A percentile compares a stretch with the other conserved stretches of the same genome.
Evolutionary conservation across 2,329 filamentous ascomycete genomes (phyloP).

Genomic region (Clonostachys rosea): DNA sequence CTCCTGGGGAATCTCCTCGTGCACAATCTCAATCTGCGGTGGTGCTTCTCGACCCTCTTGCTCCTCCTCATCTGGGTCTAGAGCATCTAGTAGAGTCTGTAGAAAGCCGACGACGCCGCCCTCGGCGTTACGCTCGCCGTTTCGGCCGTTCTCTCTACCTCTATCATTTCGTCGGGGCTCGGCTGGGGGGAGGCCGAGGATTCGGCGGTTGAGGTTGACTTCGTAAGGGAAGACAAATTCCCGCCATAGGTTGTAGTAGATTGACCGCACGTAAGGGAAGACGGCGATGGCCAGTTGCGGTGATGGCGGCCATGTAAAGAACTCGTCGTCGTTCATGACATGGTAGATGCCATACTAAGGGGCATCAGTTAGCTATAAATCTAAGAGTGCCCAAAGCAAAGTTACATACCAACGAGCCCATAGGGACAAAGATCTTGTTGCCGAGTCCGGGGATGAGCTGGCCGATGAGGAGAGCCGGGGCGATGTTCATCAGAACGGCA

Average conservation of each 20-base stretch:
- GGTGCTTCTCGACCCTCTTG: constrained; percentile 6
- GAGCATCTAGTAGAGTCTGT: constrained; percentile 26
- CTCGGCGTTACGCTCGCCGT: constrained; percentile 10
- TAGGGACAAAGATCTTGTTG: constrained; percentile 34
- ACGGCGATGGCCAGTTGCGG: constrained; percentile 43
- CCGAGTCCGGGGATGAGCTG: constrained; percentile 36
- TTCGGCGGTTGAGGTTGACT: constrained; percentile 38
- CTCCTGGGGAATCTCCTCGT: background rate
- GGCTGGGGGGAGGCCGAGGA: constrained; percentile 30
- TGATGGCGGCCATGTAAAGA: constrained; percentile 48
- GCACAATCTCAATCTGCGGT: constrained; percentile 4
- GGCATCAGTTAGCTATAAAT: constrained; percentile 2
- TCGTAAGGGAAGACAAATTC: constrained; percentile 42
- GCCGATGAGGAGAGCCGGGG: constrained; percentile 36
- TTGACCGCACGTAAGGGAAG: constrained; percentile 38
- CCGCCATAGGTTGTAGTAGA: constrained; percentile 42
- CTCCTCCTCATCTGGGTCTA: constrained; percentile 21
- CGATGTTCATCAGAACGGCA: constrained; percentile 36
- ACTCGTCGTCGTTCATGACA: constrained; percentile 35
- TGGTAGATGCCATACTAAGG: constrained; percentile 42
- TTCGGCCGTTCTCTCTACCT: constrained; percentile 6
- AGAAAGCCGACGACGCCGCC: constrained; percentile 27
- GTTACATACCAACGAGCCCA: constrained; percentile 31
- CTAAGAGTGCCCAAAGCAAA: background rate
- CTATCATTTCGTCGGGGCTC: constrained; percentile 7